Evolutionary conservation across 2,329 filamentous ascomycete species (phyloP), one percentile per base, ranked within the genome.

Genomic region (Xylaria sp.): DNA sequence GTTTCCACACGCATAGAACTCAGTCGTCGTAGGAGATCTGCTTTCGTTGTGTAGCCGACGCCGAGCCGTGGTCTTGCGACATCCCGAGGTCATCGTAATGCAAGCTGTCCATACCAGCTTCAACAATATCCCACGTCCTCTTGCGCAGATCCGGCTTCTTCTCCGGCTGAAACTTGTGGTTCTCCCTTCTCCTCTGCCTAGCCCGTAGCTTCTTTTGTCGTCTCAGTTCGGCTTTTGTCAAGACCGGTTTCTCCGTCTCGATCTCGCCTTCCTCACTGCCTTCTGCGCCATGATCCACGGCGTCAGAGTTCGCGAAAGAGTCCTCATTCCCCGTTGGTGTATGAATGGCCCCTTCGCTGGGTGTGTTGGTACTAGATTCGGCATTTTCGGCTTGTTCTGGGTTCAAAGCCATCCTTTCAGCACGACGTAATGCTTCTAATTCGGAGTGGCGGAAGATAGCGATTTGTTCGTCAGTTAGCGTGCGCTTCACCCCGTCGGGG

Each of bases 381-480:
- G 45, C 21, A 7, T 63, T 61, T 14, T 69, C 64, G 68, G 67
- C 72, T 71, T 58, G 73, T 17, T 62, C 61, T 51, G 50, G 63
- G 71, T 73, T 77, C 71, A 72, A 59, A 54, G 67, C 79, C 65
- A 78, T 82, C 50, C 80, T 79, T 59, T 80, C 78, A 68, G 85
- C 82, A 69, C 88, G 88, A 30, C 92, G 82, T 47, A 97, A 82
- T 12, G 88, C 81, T 76, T 96, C 90, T 24, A 97, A 86, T 79
- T 98, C 95, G 1, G 92, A 95, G 77, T 97, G 93, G 69, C 94
- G 87, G 78, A 98, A 98, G 69, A 97, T 95, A 61, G 89, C 88
- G 73, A 98, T 93, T 82, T 98, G 93, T 74, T 94, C 92, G 76
- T 98, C 93, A 9, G 94, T 98, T 74, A 98, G 84, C 19, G 94